phyloP scores from a whole-genome alignment of 129 eudicot genomes.

The Logfia minima region DNA sequence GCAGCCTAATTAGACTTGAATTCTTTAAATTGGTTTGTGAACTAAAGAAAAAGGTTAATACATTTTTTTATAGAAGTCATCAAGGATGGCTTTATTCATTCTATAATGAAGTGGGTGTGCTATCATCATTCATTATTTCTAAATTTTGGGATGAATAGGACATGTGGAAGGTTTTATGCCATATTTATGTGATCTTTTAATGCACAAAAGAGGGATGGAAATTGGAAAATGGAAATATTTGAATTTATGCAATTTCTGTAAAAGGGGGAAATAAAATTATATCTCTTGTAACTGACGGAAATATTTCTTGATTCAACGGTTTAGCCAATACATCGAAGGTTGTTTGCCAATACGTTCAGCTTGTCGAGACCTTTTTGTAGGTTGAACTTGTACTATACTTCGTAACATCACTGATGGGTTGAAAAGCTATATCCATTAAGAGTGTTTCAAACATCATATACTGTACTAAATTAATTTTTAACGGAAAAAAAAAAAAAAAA shows the following conservation, averaged over 20 bases:
- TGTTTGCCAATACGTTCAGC: neutral
- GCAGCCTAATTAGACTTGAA: slow-evolving; percentile 30
- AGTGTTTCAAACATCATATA: neutral
- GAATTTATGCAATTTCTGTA: too few species aligned
- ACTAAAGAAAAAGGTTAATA: neutral
- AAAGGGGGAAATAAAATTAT: too few species aligned
- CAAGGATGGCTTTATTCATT: slow-evolving; percentile 29
- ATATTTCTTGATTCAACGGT: neutral
- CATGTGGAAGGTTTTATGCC: neutral
- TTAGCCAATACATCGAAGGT: neutral
- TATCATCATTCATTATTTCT: neutral
- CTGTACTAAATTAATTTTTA: too few species aligned
- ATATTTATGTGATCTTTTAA: neutral
- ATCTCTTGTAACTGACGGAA: neutral
- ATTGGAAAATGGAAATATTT: too few species aligned
- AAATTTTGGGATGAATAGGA: neutral
- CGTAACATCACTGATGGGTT: neutral
- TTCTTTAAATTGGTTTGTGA: neutral
- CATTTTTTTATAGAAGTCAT: slow-evolving; percentile 25
- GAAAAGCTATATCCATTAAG: neutral
- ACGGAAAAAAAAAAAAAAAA: too few species aligned
- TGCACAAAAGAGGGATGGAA: neutral
- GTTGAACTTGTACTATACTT: neutral
- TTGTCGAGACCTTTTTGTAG: neutral
- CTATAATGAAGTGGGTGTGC: slow-evolving; percentile 29